Percentiles rank a stretch among this genome's conserved stretches.
phyloP scores from a whole-genome alignment of 148 eudicot genomes.

The Vaccinium darrowii region DNA sequence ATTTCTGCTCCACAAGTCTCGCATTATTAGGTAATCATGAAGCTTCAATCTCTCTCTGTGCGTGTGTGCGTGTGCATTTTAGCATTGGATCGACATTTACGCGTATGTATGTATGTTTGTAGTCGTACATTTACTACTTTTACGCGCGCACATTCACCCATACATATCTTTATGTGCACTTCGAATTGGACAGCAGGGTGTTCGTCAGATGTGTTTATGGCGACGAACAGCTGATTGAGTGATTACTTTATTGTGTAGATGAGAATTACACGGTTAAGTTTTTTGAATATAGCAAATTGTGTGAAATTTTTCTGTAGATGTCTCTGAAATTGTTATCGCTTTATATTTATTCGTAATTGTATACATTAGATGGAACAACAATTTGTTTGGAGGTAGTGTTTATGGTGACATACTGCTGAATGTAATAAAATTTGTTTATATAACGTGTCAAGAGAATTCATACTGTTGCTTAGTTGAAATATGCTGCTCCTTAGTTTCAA shows the following conservation, averaged over 20 bases:
- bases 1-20: not conserved
- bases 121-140: no score
- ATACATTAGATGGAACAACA: not conserved
- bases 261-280: not conserved
- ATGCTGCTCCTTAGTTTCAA: no score
- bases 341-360: not conserved
- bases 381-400: not conserved
- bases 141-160: no score
- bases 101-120: no score
- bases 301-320: not conserved
- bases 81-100: not conserved
- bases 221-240: not conserved
- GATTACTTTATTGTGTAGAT: not conserved
- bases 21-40: conserved; percentile 1
- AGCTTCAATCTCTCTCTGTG: conserved; percentile 2
- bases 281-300: not conserved
- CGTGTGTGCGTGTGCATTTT: no score
- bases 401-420: not conserved
- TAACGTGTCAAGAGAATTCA: not conserved
- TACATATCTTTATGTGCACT: not conserved
- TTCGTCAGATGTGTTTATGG: not conserved
- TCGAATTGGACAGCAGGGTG: not conserved
- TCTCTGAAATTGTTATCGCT: not conserved
- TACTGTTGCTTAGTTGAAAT: not conserved
- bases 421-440: not conserved